Conservation (phyloP, 2,329 filamentous ascomycete genomes). For the Paracamarosporium sp. region DNA sequence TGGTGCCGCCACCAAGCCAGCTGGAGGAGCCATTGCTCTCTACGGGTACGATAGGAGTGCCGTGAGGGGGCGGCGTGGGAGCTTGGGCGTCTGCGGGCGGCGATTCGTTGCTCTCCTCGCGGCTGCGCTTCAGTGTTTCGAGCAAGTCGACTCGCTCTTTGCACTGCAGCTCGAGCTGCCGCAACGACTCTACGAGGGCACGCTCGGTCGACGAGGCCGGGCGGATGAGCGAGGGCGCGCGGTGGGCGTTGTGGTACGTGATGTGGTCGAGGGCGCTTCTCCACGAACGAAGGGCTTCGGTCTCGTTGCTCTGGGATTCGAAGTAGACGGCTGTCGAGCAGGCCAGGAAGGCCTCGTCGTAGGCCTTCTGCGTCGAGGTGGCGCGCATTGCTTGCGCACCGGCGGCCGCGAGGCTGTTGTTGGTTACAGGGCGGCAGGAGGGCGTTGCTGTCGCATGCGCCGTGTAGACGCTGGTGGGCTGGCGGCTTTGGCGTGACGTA, state of each 20-base stretch:
- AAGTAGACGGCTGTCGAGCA: conserved; percentile 97
- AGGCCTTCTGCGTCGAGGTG: conserved; percentile 90
- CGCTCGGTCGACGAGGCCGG: conserved; percentile 84
- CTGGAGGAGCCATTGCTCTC: conserved; percentile 24
- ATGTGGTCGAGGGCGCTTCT: conserved; percentile 87
- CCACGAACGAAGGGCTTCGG: conserved; percentile 91
- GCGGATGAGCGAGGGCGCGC: conserved; percentile 70
- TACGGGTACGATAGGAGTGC: conserved; percentile 14
- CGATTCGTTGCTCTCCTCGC: conserved; percentile 57
- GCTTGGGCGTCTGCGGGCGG: conserved; percentile 25
- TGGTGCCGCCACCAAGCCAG: conserved; percentile 81
- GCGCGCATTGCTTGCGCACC: conserved; percentile 52
- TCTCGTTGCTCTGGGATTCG: conserved; percentile 85
- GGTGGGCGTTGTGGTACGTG: conserved; percentile 81
- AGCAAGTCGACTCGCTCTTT: conserved; percentile 91
- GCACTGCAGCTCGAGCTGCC: conserved; percentile 86
- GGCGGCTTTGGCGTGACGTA: neutral
- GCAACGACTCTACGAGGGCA: conserved; percentile 79
- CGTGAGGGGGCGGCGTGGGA: conserved; percentile 32
- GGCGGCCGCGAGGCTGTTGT: neutral
- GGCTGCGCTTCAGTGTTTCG: conserved; percentile 75
- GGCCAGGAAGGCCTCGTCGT: conserved; percentile 93
- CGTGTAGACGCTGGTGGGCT: neutral
- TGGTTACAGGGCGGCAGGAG: too few relatives aligned
- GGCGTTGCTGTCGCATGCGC: neutral